Percentiles rank a stretch among this genome's conserved stretches.
Evolutionary conservation across 2,329 filamentous ascomycete genomes (phyloP).

Genomic region (Amauroascus niger): DNA sequence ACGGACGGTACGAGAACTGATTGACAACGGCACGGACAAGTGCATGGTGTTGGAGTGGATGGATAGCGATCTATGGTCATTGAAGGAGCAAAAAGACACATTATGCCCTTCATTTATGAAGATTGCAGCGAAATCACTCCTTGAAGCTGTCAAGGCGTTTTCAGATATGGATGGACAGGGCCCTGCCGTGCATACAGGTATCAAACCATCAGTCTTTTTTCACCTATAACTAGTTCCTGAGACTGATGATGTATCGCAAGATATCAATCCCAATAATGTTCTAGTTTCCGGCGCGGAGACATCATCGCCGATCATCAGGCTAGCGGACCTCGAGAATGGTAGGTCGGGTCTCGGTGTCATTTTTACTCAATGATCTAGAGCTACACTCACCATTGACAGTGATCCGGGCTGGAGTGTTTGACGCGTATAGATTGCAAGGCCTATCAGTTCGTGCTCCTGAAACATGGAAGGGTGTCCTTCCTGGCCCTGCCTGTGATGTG

Average conservation of each 20-base stretch:
- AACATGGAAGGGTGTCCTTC: constrained; percentile 13
- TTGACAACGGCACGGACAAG: constrained; percentile 13
- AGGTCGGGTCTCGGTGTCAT: not conserved
- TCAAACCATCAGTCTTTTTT: not conserved
- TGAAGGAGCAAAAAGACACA: not conserved
- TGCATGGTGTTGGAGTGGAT: constrained; percentile 17
- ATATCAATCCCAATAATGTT: constrained; percentile 15
- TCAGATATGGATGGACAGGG: not conserved
- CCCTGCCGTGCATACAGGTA: not conserved
- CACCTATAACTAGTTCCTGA: not conserved
- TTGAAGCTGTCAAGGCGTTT: not conserved
- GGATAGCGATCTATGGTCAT: constrained; percentile 15
- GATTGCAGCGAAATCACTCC: constrained; percentile 4
- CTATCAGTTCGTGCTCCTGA: constrained; percentile 15
- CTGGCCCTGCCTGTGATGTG: constrained; percentile 12
- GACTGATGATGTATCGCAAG: not conserved
- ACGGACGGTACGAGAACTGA: constrained; percentile 6
- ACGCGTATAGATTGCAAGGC: constrained; percentile 6
- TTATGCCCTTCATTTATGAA: constrained; percentile 7
- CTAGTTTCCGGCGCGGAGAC: constrained; percentile 10
- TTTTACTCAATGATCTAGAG: constrained; percentile 6
- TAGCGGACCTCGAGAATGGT: constrained; percentile 11
- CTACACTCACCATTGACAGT: constrained; percentile 1
- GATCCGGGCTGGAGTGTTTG: constrained; percentile 7
- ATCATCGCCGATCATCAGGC: constrained; percentile 9